These are phyloP conservation scores for Novymonas esmeraldas DNA, from an alignment of 208 protist species.

Conservation along the genomic window DNA sequence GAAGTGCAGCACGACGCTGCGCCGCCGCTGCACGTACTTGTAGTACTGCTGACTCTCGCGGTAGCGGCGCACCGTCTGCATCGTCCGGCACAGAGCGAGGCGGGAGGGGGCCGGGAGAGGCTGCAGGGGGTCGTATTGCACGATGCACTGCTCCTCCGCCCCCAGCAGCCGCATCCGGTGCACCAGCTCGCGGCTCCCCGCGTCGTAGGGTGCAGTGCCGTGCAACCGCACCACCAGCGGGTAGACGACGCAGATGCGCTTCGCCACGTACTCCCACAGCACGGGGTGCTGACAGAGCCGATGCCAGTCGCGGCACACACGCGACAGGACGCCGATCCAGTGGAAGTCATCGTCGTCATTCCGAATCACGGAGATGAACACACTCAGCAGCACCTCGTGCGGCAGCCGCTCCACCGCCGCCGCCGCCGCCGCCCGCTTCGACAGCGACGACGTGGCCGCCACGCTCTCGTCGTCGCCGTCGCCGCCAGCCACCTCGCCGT, in stretches of 20 bases:
- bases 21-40: slow-evolving; percentile 67
- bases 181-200: slow-evolving; percentile 45
- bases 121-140: slow-evolving; percentile 44
- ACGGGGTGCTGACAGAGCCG: slow-evolving; percentile 55
- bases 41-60: slow-evolving; percentile 63
- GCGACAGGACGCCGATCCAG: slow-evolving; percentile 61
- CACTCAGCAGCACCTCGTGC: slow-evolving; percentile 58
- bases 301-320: slow-evolving; percentile 63
- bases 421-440: neutral
- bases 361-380: slow-evolving; percentile 73
- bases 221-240: slow-evolving; percentile 64
- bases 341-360: slow-evolving; percentile 45
- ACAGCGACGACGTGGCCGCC: neutral
- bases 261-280: slow-evolving; percentile 73
- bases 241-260: slow-evolving; percentile 73
- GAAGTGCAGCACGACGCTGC: slow-evolving; percentile 69
- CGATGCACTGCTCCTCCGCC: slow-evolving; percentile 46
- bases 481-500: slow-evolving; percentile 6
- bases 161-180: slow-evolving; percentile 52
- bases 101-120: slow-evolving; percentile 49
- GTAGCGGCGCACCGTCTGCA: slow-evolving; percentile 62
- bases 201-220: slow-evolving; percentile 42
- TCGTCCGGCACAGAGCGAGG: slow-evolving; percentile 38
- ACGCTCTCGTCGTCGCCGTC: neutral
- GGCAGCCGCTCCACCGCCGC: slow-evolving; percentile 47